A percentile compares a stretch with the other conserved stretches of the same genome.
These are phyloP conservation scores for Tricladium varicosporioides DNA, from an alignment of 2,329 filamentous ascomycete species.

Conservation along the genomic window DNA sequence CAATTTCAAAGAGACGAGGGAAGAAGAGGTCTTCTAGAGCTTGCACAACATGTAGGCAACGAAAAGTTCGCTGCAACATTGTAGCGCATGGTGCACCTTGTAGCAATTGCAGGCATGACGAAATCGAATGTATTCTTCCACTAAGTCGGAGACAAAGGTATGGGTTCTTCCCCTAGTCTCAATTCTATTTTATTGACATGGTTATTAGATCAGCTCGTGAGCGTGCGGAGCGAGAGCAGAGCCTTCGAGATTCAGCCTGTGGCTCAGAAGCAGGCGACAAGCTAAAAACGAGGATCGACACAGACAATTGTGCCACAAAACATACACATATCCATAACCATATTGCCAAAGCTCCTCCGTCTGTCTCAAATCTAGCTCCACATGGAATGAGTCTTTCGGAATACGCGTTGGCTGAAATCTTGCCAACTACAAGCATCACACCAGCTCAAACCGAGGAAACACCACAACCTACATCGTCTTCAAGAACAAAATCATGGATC, in stretches of 20 bases:
- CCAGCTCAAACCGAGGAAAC: neutral
- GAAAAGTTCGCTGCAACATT: slow-evolving; percentile 19
- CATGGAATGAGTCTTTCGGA: slow-evolving; percentile 14
- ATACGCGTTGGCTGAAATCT: slow-evolving; percentile 8
- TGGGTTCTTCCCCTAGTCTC: neutral
- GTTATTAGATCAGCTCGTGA: slow-evolving; percentile 5
- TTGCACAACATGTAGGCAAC: slow-evolving; percentile 15
- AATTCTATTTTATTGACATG: neutral
- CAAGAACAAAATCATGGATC: slow-evolving; percentile 12
- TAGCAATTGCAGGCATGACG: slow-evolving; percentile 18
- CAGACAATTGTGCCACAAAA: neutral
- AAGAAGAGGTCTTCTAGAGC: slow-evolving; percentile 17
- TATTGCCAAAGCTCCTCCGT: neutral
- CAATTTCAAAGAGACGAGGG: slow-evolving; percentile 11
- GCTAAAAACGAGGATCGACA: neutral
- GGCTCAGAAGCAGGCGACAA: neutral
- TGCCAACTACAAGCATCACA: neutral
- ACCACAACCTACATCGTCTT: neutral
- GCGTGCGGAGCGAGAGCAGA: slow-evolving; percentile 2
- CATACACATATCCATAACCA: neutral
- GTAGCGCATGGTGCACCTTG: slow-evolving; percentile 15
- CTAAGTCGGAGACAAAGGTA: slow-evolving; percentile 15
- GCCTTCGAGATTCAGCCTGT: neutral
- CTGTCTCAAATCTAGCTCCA: slow-evolving; percentile 3
- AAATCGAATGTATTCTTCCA: slow-evolving; percentile 17